These are phyloP conservation scores for Scutellaria galericulata DNA, from an alignment of 257 asterid genomes.

Conservation along the genomic window DNA sequence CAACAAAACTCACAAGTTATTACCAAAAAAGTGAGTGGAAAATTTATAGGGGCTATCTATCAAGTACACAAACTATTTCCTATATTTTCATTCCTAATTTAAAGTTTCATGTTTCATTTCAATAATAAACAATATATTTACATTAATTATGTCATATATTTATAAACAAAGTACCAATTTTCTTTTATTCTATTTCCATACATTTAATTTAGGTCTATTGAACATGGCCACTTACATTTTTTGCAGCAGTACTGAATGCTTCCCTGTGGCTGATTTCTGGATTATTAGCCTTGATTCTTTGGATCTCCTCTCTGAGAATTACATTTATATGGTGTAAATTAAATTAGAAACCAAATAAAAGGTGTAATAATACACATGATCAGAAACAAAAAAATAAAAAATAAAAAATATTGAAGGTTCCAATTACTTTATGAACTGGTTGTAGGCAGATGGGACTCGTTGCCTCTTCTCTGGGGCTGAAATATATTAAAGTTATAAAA, in stretches of 20 bases:
- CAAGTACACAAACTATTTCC: not conserved
- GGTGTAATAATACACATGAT: not conserved
- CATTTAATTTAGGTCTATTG: not conserved
- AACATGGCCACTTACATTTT: conserved; percentile 59
- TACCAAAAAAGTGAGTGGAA: not conserved
- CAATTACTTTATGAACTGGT: conserved; percentile 84
- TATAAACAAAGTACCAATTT: too few species aligned
- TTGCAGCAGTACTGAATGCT: conserved; percentile 94
- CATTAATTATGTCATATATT: too few species aligned
- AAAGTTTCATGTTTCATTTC: too few species aligned
- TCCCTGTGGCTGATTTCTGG: conserved; percentile 91
- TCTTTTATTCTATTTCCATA: too few species aligned
- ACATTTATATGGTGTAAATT: conserved; percentile 5
- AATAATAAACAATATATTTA: too few species aligned
- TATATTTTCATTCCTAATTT: too few species aligned
- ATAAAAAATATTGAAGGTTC: too few species aligned
- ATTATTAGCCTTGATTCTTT: conserved; percentile 83
- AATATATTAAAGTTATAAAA: not conserved
- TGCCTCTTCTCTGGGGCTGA: conserved; percentile 97
- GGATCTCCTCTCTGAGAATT: conserved; percentile 77
- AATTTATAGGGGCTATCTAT: not conserved
- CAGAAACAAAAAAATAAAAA: not conserved
- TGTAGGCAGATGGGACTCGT: conserved; percentile 90
- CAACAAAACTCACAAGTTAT: conserved; percentile 30
- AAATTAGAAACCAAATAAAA: not conserved